Percentiles rank a stretch among this genome's conserved stretches.
phyloP scores from a whole-genome alignment of 768 basidiomycete species.

The Phylloporus arenicola region DNA sequence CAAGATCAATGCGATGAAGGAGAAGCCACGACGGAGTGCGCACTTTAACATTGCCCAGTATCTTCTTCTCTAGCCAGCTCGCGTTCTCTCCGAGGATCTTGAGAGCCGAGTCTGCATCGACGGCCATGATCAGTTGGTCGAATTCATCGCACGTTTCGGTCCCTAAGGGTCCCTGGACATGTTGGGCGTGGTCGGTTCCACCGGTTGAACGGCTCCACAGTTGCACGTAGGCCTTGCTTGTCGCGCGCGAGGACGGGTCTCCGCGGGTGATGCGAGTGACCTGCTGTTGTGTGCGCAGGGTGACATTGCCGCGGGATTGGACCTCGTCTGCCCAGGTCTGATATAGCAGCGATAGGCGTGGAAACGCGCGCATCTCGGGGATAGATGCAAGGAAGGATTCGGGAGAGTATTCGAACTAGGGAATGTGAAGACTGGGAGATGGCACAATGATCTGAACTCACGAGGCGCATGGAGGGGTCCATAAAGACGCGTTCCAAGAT shows the following conservation, averaged over 20 bases:
- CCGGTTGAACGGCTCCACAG: conserved; percentile 1
- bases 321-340: neutral
- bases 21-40: neutral
- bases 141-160: neutral
- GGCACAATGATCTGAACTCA: neutral
- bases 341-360: conserved; percentile 2
- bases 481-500: neutral
- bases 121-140: conserved; percentile 1
- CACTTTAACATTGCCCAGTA: conserved; percentile 1
- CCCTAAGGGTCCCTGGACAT: neutral
- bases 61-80: neutral
- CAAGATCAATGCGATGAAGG: neutral
- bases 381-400: conserved; percentile 11
- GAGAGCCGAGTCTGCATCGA: conserved; percentile 8
- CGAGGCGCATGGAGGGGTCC: neutral
- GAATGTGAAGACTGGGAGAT: neutral
- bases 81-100: neutral
- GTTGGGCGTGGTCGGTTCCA: neutral
- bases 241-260: neutral
- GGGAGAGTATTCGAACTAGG: neutral
- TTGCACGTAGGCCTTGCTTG: neutral
- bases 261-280: neutral
- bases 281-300: neutral
- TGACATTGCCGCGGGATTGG: neutral
- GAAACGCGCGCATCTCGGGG: conserved; percentile 6